Evolutionary conservation across 2,329 filamentous ascomycete species (phyloP).

Genomic region (Talaromyces sp.): DNA sequence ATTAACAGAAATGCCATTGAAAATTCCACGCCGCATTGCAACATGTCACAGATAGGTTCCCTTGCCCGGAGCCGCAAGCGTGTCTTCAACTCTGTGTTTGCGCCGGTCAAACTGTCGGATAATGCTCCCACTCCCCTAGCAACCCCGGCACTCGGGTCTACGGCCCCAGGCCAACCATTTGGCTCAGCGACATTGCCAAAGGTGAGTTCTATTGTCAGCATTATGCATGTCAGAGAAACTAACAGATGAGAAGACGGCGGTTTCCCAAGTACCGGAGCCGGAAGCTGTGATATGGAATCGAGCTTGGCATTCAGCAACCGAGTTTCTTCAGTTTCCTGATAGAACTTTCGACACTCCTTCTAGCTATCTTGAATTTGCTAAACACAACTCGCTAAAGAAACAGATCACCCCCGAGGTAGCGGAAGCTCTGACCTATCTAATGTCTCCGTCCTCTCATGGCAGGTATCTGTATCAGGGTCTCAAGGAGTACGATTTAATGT

Average conservation of each 20-base stretch:
- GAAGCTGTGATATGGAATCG: constrained; percentile 40
- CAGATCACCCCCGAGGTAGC: constrained; percentile 31
- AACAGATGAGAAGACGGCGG: neutral
- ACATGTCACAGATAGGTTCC: constrained; percentile 28
- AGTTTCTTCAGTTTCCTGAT: constrained; percentile 41
- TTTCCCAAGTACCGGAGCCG: constrained; percentile 21
- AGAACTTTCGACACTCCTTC: constrained; percentile 32
- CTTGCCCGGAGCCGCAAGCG: constrained; percentile 36
- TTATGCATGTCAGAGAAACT: neutral
- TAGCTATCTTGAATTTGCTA: constrained; percentile 27
- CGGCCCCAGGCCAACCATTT: constrained; percentile 22
- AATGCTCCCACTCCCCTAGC: constrained; percentile 29
- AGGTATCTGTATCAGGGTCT: constrained; percentile 20
- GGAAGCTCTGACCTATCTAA: constrained; percentile 38
- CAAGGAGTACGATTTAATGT: constrained; percentile 34
- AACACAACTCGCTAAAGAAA: constrained; percentile 27
- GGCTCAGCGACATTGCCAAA: constrained; percentile 7
- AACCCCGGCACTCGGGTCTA: constrained; percentile 28
- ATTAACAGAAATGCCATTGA: constrained; percentile 18
- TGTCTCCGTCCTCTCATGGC: constrained; percentile 24
- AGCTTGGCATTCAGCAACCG: constrained; percentile 43
- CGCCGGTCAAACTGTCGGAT: constrained; percentile 38
- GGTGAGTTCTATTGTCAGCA: neutral
- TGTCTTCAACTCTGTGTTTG: constrained; percentile 47
- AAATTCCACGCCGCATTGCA: constrained; percentile 15